Percentiles rank a stretch among this genome's conserved stretches.
Conservation (phyloP, 495 filamentous ascomycete genomes). For the Penicillium riverlandense region DNA sequence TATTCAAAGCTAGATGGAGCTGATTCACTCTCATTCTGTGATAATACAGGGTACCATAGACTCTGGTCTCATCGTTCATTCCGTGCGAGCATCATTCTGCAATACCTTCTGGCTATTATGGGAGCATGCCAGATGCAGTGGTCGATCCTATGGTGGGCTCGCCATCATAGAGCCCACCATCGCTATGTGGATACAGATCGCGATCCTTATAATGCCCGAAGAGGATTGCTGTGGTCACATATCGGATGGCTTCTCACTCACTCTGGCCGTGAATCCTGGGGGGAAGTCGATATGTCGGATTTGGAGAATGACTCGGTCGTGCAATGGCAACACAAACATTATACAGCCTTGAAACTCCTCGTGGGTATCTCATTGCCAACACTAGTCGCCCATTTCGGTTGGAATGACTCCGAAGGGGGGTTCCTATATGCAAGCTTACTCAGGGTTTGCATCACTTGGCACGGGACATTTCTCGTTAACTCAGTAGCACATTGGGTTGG, state of each 20-base stretch:
- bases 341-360: constrained; percentile 76
- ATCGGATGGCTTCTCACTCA: constrained; percentile 91
- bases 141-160: constrained; percentile 94
- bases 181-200: constrained; percentile 98
- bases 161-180: constrained; percentile 94
- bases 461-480: constrained; percentile 99
- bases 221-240: constrained; percentile 94
- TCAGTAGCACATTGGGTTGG: constrained; percentile 98
- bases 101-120: constrained; percentile 84
- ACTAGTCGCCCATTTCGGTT: constrained; percentile 75
- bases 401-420: constrained; percentile 85
- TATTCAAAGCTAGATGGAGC: not conserved
- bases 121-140: constrained; percentile 95
- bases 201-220: constrained; percentile 97
- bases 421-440: constrained; percentile 95
- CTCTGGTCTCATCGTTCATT: constrained; percentile 95
- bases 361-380: constrained; percentile 89
- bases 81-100: constrained; percentile 75
- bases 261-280: constrained; percentile 87
- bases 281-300: constrained; percentile 93
- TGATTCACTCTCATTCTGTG: too few relatives aligned
- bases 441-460: constrained; percentile 95
- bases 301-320: constrained; percentile 93
- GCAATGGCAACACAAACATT: constrained; percentile 90
- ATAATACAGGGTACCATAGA: constrained; percentile 72